Evolutionary conservation across 371 early-diverging fungal species (phyloP).

Genomic region (Mortierella sp.): DNA sequence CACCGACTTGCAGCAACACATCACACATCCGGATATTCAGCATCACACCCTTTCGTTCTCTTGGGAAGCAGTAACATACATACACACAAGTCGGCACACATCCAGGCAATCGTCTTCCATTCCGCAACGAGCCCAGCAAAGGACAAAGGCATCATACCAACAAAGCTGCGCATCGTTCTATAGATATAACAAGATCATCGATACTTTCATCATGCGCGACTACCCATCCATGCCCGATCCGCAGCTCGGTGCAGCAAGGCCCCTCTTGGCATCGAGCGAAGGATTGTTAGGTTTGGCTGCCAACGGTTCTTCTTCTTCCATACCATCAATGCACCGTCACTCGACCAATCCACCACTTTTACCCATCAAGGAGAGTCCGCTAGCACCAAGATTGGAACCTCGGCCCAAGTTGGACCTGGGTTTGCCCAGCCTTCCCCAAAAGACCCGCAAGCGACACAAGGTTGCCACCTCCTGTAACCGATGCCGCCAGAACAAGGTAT

Average conservation of each 20-base stretch:
- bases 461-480: conserved; percentile 52
- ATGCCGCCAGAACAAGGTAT: conserved; percentile 52
- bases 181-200: too few relatives aligned
- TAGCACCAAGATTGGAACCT: conserved; percentile 16
- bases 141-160: background rate
- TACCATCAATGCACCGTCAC: conserved; percentile 3
- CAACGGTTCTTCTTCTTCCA: background rate
- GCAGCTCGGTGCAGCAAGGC: background rate
- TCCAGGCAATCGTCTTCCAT: background rate
- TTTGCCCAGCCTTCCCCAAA: conserved; percentile 22
- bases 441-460: conserved; percentile 51
- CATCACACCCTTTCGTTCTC: background rate
- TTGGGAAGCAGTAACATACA: too few relatives aligned
- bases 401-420: conserved; percentile 24
- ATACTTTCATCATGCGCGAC: conserved; percentile 9
- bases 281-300: background rate
- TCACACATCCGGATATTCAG: too few relatives aligned
- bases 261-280: background rate
- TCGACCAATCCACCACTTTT: conserved; percentile 13
- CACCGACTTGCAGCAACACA: too few relatives aligned
- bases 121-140: background rate
- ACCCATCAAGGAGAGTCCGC: conserved; percentile 24
- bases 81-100: background rate
- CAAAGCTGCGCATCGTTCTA: background rate
- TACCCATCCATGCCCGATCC: conserved; percentile 24